Base-by-base conservation (phyloP, 1,284 basidiomycete species). In the Mycena citricolor region DNA sequence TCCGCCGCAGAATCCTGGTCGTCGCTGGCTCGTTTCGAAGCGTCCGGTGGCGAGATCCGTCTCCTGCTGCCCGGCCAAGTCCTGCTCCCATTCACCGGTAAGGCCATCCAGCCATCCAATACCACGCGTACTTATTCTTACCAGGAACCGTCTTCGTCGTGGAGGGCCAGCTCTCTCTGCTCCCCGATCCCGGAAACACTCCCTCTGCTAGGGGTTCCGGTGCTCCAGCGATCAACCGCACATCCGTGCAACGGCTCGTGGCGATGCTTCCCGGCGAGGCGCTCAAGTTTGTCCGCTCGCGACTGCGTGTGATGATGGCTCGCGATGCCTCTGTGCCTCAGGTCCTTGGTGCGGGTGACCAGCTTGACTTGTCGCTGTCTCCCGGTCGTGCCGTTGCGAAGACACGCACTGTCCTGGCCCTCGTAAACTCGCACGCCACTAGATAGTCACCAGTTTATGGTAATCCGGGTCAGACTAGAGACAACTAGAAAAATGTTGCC, bases 161-260 rank as follows among this genome's bases (percentile, higher is more conserved):
- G 13, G 46, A 48, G 11, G 46, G 46, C 12, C 14, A 39, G 22
- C n/a, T 48, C n/a, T 13, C 25, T 11, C 24, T 13, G 16, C 17
- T 19, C 19, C 21, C 5, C 20, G 13, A 24, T 7, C 11, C 42
- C 5, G 2, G 17, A 26, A 11, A n/a, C 37, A 4, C 28, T 24
- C 6, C 26, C 28, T n/a, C n/a, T n/a, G n/a, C n/a, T n/a, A n/a
- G n/a, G n/a, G n/a, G n/a, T n/a, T n/a, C n/a, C 8, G 32, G 14
- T 3, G 2, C 14, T 1, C 16, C 19, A 13, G 26, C 35, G n/a
- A 5, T 32, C n/a, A n/a, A n/a, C 16, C 42, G 47, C 3, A 42
- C 47, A 1, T 49, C 47, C 8, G 28, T 49, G 1, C 47, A 45
- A 13, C 31, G 33, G 2, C 23, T 44, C 2, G 12, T 49, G 2